Conservation (phyloP, 805 yeast species). For the Isabelozyma heimii region DNA sequence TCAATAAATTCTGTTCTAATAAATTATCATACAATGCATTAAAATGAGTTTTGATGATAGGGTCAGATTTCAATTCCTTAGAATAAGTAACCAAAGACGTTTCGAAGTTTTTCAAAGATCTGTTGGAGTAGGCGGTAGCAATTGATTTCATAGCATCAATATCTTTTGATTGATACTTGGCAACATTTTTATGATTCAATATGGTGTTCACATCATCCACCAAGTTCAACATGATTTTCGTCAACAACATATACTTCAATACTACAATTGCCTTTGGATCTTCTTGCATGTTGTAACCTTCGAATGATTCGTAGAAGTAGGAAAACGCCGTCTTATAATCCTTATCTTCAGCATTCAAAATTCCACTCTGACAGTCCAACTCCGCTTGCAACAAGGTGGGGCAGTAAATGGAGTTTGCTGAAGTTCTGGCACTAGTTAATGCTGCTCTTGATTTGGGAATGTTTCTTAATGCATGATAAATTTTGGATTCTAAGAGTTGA, state of each 20-base stretch:
- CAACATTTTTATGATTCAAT: conserved; percentile 63
- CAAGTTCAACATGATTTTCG: conserved; percentile 88
- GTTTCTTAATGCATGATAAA: conserved; percentile 87
- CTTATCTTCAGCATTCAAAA: conserved; percentile 92
- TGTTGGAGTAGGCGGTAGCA: conserved; percentile 82
- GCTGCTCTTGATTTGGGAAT: conserved; percentile 90
- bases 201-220: conserved; percentile 83
- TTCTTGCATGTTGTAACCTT: conserved; percentile 75
- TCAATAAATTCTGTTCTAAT: conserved; percentile 87
- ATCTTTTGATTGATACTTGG: conserved; percentile 75
- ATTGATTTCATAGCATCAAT: conserved; percentile 96
- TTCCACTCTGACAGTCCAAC: conserved; percentile 91
- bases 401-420: conserved; percentile 95
- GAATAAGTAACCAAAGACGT: conserved; percentile 69
- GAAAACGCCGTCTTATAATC: conserved; percentile 96
- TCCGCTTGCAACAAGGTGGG: conserved; percentile 94
- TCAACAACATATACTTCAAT: conserved; percentile 86
- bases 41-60: conserved; percentile 87
- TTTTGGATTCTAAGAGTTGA: conserved; percentile 85
- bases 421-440: conserved; percentile 90
- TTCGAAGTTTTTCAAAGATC: conserved; percentile 90
- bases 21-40: conserved; percentile 89
- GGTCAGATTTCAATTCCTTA: conserved; percentile 77
- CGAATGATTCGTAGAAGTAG: conserved; percentile 92
- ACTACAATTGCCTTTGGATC: conserved; percentile 64